Percentiles rank a stretch among this genome's conserved stretches.
phyloP scores from a whole-genome alignment of 2,329 filamentous ascomycete species.

The Chaetomium olivaceum region DNA sequence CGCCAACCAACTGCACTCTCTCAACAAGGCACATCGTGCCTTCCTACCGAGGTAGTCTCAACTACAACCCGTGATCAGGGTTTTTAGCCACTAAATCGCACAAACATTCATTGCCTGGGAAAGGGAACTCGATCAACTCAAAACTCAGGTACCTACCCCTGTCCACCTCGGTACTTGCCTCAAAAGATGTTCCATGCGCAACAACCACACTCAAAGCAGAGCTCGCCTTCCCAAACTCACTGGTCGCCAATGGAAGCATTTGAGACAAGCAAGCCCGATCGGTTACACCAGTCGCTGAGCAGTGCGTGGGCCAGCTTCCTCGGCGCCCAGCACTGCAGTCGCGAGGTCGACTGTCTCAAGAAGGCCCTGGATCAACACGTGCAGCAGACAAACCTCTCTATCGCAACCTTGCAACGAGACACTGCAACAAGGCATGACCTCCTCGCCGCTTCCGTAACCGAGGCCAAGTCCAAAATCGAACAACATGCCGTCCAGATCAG shows the following conservation, averaged over 20 bases:
- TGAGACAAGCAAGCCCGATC: slow-evolving; percentile 22
- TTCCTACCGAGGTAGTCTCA: background rate
- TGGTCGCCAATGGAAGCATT: slow-evolving; percentile 13
- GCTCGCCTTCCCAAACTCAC: background rate
- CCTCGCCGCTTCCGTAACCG: slow-evolving; percentile 10
- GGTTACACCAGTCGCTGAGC: slow-evolving; percentile 25
- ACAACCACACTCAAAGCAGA: background rate
- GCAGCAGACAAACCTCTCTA: slow-evolving; percentile 17
- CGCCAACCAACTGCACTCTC: background rate
- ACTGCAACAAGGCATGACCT: slow-evolving; percentile 21
- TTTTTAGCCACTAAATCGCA: background rate
- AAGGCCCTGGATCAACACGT: slow-evolving; percentile 24
- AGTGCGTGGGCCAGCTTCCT: slow-evolving; percentile 31
- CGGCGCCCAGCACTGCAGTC: slow-evolving; percentile 28
- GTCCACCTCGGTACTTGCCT: background rate
- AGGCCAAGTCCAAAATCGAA: slow-evolving; percentile 25
- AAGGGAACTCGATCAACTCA: background rate
- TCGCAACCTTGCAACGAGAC: slow-evolving; percentile 24
- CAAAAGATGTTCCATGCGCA: background rate
- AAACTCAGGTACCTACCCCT: background rate
- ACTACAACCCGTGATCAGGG: background rate
- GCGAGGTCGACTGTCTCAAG: slow-evolving; percentile 25
- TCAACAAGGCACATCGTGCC: background rate
- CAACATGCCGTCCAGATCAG: slow-evolving; percentile 17
- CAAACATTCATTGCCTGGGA: background rate